Percentiles rank a stretch among this genome's conserved stretches.
Evolutionary conservation across 345 rosid genomes (phyloP).

Genomic region (Sisymbrium altissimum): DNA sequence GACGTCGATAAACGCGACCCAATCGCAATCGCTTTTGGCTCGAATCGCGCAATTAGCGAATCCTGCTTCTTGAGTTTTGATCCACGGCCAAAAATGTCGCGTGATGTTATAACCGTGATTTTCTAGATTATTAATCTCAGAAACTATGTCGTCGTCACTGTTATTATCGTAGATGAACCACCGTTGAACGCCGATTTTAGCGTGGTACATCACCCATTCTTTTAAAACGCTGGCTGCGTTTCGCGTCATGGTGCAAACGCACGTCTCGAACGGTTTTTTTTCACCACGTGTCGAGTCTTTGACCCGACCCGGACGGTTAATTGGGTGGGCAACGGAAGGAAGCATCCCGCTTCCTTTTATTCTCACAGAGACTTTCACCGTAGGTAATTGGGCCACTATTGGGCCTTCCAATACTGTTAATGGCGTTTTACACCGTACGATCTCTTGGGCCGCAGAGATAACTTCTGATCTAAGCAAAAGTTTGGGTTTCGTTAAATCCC

Average conservation of each 20-base stretch:
- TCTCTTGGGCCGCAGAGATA: slow-evolving; percentile 69
- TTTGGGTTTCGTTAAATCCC: slow-evolving; percentile 55
- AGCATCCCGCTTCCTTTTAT: slow-evolving; percentile 52
- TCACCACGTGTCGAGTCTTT: neutral
- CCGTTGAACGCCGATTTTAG: slow-evolving; percentile 53
- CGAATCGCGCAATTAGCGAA: slow-evolving; percentile 76
- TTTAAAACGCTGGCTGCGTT: slow-evolving; percentile 58
- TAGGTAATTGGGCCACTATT: slow-evolving; percentile 46
- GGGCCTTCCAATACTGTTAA: slow-evolving; percentile 51
- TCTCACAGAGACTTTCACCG: slow-evolving; percentile 57
- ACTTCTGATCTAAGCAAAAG: slow-evolving; percentile 45
- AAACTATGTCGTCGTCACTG: slow-evolving; percentile 53
- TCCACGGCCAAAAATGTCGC: slow-evolving; percentile 82
- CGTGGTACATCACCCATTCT: slow-evolving; percentile 88
- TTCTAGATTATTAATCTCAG: slow-evolving; percentile 35
- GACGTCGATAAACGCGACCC: slow-evolving; percentile 84
- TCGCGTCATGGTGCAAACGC: slow-evolving; percentile 77
- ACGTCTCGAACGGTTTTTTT: slow-evolving; percentile 43
- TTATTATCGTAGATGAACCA: slow-evolving; percentile 87
- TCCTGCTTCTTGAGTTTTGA: slow-evolving; percentile 85
- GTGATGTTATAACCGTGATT: slow-evolving; percentile 42
- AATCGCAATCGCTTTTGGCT: slow-evolving; percentile 50
- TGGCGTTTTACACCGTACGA: slow-evolving; percentile 77
- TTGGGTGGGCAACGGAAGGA: slow-evolving; percentile 54
- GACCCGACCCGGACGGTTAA: neutral